These are phyloP conservation scores for Termitomyces sp. DNA, from an alignment of 768 basidiomycete genomes.

Conservation along the genomic window DNA sequence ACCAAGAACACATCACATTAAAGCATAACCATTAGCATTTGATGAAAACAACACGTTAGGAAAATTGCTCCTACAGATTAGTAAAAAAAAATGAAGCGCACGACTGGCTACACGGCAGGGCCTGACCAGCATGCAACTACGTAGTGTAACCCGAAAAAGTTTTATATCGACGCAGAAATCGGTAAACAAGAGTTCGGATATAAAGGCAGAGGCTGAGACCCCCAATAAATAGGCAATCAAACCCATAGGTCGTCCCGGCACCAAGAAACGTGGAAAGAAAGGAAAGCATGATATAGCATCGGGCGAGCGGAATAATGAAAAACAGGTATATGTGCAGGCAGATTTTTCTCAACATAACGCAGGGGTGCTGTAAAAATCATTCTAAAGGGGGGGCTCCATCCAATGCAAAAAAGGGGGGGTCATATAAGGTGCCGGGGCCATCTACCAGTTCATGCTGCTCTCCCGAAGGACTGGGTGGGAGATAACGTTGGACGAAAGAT, in stretches of 20 bases:
- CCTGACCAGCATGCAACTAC: slow-evolving; percentile 20
- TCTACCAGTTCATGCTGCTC: slow-evolving; percentile 85
- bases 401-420: background rate
- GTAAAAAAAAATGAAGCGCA: slow-evolving; percentile 3
- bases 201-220: background rate
- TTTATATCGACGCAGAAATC: no score
- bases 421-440: background rate
- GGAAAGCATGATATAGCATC: background rate
- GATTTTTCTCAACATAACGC: slow-evolving; percentile 5
- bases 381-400: background rate
- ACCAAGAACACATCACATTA: background rate
- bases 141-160: slow-evolving; percentile 10
- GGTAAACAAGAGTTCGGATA: no score
- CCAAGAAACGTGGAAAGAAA: slow-evolving; percentile 12
- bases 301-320: slow-evolving; percentile 1
- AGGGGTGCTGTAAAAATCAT: background rate
- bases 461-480: slow-evolving; percentile 75
- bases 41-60: background rate
- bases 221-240: slow-evolving; percentile 13
- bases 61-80: slow-evolving; percentile 2
- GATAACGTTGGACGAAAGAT: slow-evolving; percentile 60
- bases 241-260: slow-evolving; percentile 11
- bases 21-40: background rate
- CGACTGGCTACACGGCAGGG: slow-evolving; percentile 17
- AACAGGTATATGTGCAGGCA: slow-evolving; percentile 16